Evolutionary conservation across 495 filamentous ascomycete genomes (phyloP).

Genomic region (Xylaria sp.): DNA sequence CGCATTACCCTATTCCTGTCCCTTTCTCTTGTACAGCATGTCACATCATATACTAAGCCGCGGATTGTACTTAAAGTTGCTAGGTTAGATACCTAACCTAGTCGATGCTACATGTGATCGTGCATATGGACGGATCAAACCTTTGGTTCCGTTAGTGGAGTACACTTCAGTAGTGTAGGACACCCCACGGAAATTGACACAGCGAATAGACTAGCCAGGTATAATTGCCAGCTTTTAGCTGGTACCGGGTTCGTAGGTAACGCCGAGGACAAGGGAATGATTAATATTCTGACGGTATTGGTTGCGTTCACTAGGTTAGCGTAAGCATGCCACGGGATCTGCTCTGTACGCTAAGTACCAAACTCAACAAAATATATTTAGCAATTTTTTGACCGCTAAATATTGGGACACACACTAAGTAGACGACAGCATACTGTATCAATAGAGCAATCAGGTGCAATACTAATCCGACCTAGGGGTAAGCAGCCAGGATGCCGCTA

Average conservation of each 20-base stretch:
- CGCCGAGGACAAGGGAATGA: not conserved
- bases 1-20: not conserved
- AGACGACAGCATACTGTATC: not conserved
- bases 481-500: not conserved
- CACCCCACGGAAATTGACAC: slow-evolving; percentile 3
- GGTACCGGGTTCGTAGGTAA: not conserved
- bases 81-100: not conserved
- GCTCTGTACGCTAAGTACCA: too few relatives aligned
- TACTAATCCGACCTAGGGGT: slow-evolving; percentile 4
- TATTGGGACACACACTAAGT: not conserved
- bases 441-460: not conserved
- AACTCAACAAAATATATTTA: slow-evolving; percentile 5
- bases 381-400: not conserved
- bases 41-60: not conserved
- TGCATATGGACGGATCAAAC: slow-evolving; percentile 15
- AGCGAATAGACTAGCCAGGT: not conserved
- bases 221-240: not conserved
- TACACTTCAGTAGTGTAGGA: not conserved
- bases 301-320: too few relatives aligned
- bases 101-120: not conserved
- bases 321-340: too few relatives aligned
- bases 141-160: not conserved
- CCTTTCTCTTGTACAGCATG: not conserved
- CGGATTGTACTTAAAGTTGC: not conserved
- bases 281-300: not conserved